These are phyloP conservation scores for Curvularia hawaiiensis DNA, from an alignment of 2,329 filamentous ascomycete genomes.

Conservation along the genomic window DNA sequence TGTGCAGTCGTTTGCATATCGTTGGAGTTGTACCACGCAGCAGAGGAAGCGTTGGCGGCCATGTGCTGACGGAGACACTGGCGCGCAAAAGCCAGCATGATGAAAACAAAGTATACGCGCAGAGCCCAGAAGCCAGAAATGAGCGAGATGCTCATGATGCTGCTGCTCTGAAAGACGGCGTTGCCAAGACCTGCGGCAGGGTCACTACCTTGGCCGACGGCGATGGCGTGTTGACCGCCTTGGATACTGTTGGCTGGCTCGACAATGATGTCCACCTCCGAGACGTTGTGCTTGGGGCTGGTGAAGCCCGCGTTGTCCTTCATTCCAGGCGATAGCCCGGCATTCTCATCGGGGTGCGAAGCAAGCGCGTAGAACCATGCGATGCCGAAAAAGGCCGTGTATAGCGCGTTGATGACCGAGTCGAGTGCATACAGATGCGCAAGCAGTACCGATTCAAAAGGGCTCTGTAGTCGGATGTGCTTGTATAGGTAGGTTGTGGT, in stretches of 20 bases:
- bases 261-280: conserved; percentile 60
- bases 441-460: conserved; percentile 78
- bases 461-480: conserved; percentile 78
- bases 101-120: conserved; percentile 80
- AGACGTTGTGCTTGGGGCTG: conserved; percentile 65
- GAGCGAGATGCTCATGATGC: conserved; percentile 76
- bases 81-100: conserved; percentile 83
- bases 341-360: conserved; percentile 54
- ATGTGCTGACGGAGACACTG: conserved; percentile 75
- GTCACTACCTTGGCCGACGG: conserved; percentile 49
- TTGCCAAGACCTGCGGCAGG: conserved; percentile 61
- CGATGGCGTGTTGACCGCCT: conserved; percentile 60
- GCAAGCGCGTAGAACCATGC: conserved; percentile 84
- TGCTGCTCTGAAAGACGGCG: conserved; percentile 68
- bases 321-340: conserved; percentile 58
- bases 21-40: conserved; percentile 49
- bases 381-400: conserved; percentile 80
- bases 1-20: conserved; percentile 48
- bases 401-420: conserved; percentile 78
- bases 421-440: conserved; percentile 88
- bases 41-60: conserved; percentile 50
- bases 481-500: conserved; percentile 73
- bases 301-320: conserved; percentile 69
- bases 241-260: conserved; percentile 52
- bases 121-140: conserved; percentile 76